Percentiles rank a stretch among this genome's conserved stretches.
phyloP scores from a whole-genome alignment of 225 moss, liverwort and hornwort genomes.

The Climacium dendroides region DNA sequence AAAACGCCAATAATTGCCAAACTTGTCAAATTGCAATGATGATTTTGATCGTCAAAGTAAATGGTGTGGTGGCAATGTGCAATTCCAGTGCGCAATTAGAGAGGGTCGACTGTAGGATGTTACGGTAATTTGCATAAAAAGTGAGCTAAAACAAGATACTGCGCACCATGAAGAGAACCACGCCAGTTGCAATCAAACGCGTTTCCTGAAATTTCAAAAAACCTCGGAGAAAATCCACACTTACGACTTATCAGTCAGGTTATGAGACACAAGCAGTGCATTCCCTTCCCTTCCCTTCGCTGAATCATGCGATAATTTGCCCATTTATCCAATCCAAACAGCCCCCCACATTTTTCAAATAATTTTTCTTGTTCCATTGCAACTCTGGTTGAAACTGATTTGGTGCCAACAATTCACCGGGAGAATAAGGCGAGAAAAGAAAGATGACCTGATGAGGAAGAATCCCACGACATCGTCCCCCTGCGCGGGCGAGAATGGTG shows the following conservation, averaged over 20 bases:
- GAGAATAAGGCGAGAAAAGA: neutral
- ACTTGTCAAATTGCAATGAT: neutral
- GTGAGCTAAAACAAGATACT: neutral
- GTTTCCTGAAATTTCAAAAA: neutral
- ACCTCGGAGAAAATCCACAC: neutral
- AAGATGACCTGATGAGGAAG: slow-evolving; percentile 16
- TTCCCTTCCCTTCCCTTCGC: neutral
- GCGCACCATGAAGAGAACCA: neutral
- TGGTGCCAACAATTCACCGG: neutral
- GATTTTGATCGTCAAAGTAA: neutral
- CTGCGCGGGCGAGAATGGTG: slow-evolving; percentile 15
- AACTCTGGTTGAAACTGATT: neutral
- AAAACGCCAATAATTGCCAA: neutral
- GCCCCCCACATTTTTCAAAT: neutral
- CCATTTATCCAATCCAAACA: neutral
- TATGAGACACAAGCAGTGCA: neutral
- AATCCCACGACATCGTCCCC: slow-evolving; percentile 11
- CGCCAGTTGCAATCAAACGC: neutral
- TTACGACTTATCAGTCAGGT: neutral
- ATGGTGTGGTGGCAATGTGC: neutral
- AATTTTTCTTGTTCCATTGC: neutral
- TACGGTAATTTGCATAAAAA: neutral
- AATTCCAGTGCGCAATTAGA: neutral
- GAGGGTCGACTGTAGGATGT: neutral
- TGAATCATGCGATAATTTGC: neutral